A percentile compares a stretch with the other conserved stretches of the same genome.
phyloP scores from a whole-genome alignment of 305 asterid genomes.

The Fraxinus nigra region DNA sequence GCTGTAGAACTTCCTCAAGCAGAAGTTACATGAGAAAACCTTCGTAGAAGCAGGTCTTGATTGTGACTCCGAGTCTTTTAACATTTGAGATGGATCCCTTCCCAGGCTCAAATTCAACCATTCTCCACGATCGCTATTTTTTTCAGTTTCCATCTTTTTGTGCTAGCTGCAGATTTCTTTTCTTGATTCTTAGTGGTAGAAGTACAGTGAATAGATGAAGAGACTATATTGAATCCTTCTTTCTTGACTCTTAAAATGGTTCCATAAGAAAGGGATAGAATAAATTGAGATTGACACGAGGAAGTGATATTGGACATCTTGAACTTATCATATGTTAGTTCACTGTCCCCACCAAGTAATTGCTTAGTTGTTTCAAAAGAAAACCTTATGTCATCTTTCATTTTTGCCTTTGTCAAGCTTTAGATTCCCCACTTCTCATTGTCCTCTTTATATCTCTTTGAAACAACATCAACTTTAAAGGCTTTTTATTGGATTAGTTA shows the following conservation, averaged over 20 bases:
- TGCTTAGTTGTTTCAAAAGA: conserved; percentile 44
- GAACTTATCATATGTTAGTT: conserved; percentile 38
- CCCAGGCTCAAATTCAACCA: conserved; percentile 76
- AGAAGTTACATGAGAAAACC: conserved; percentile 86
- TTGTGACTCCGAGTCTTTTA: conserved; percentile 2
- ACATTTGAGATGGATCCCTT: conserved; percentile 30
- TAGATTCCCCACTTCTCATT: conserved; percentile 60
- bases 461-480: conserved; percentile 42
- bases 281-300: conserved; percentile 43
- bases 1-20: conserved; percentile 81
- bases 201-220: conserved; percentile 22
- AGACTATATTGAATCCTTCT: conserved; percentile 33
- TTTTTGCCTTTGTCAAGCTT: conserved; percentile 46
- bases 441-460: conserved; percentile 37
- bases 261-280: conserved; percentile 41
- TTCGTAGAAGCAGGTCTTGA: conserved; percentile 45
- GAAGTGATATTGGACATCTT: conserved; percentile 44
- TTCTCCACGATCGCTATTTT: conserved; percentile 41
- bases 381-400: conserved; percentile 51
- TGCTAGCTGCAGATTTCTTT: conserved; percentile 5
- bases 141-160: conserved; percentile 47
- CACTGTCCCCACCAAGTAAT: conserved; percentile 60
- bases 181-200: conserved; percentile 23
- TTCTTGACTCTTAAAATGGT: conserved; percentile 41
- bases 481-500: conserved; percentile 36